Base-by-base conservation (phyloP, 73 alveolate genomes). In the Symbiodinium natans region DNA sequence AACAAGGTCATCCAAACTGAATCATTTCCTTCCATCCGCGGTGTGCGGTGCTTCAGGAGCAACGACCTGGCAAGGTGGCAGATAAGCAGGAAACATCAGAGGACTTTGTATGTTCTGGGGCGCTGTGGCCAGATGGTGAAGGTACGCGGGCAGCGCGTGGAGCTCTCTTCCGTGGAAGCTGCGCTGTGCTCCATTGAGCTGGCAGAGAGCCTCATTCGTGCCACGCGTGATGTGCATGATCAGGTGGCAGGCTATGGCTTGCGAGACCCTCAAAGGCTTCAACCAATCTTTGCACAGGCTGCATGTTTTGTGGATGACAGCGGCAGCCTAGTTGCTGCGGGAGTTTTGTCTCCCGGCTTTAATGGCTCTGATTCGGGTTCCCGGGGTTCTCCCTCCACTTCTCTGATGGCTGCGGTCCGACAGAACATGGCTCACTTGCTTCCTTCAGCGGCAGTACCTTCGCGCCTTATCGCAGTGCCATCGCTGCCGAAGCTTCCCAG, bases 111-210 rank as follows among this genome's bases (percentile, higher is more conserved):
- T n/a, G 40, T 63, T 29, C 33, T 63, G 80, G 80, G 80, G 38
- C 80, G 80, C 80, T 63, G 36, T 25, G 80, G 80, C 31, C 42
- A 29, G 92, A 54, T 29, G 43, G 92, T 71, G 80, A 71, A 90
- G 77, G 42, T 90, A n/a, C 87, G 96, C 3, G 96, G 96, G 5
- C 96, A 90, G 48, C 96, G 96, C 1, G 96, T 90, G 77, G 96
- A 68, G 71, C 96, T 90, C 52, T 41, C 86, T 41, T 19, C 33
- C 77, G 96, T 90, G 41, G 88, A 90, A 36, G 31, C 39, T 38
- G 75, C 96, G 3, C 39, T 90, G 48, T 56, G 86, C 36, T 90
- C 96, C 6, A 8, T 19, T 38, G 54, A 33, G 52, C 68, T 82
- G 25, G 63, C 93, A 56, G 25, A 54, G 40, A 31, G 63, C 19